Conservation (phyloP, 148 eudicot species). For the Silene conica region DNA sequence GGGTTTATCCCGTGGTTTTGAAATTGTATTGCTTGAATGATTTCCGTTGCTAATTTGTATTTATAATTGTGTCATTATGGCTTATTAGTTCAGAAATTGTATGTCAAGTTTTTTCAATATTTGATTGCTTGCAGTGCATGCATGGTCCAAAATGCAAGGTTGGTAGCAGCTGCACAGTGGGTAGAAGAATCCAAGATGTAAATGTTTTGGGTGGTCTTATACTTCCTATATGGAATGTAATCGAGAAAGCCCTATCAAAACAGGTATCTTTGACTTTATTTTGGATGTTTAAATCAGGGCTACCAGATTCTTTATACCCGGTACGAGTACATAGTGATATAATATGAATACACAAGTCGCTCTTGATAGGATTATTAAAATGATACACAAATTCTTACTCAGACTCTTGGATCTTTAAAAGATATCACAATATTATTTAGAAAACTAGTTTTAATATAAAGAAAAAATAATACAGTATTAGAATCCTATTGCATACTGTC, state of each 20-base stretch:
- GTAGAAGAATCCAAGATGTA: conserved; percentile 89
- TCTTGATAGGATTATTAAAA: too few relatives aligned
- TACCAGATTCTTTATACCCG: background rate
- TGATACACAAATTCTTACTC: too few relatives aligned
- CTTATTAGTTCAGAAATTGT: background rate
- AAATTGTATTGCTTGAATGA: background rate
- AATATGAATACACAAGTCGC: background rate
- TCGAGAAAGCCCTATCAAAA: conserved; percentile 84
- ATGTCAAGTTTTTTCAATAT: background rate
- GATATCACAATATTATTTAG: too few relatives aligned
- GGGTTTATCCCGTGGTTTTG: background rate
- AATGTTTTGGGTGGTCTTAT: conserved; percentile 92
- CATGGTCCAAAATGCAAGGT: conserved; percentile 96
- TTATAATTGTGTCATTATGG: background rate
- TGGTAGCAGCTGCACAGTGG: conserved; percentile 78
- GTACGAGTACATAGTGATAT: background rate
- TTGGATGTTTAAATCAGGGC: background rate
- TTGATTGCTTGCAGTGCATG: conserved; percentile 69
- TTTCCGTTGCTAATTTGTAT: background rate
- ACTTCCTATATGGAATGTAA: conserved; percentile 89
- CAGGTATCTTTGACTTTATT: conserved; percentile 44
- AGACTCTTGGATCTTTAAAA: too few relatives aligned
- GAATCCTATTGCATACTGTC: too few relatives aligned
- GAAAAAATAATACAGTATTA: too few relatives aligned
- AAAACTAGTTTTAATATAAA: too few relatives aligned